Evolutionary conservation across 2,329 filamentous ascomycete genomes (phyloP).

Genomic region (Neocatenulostroma microsporum): DNA sequence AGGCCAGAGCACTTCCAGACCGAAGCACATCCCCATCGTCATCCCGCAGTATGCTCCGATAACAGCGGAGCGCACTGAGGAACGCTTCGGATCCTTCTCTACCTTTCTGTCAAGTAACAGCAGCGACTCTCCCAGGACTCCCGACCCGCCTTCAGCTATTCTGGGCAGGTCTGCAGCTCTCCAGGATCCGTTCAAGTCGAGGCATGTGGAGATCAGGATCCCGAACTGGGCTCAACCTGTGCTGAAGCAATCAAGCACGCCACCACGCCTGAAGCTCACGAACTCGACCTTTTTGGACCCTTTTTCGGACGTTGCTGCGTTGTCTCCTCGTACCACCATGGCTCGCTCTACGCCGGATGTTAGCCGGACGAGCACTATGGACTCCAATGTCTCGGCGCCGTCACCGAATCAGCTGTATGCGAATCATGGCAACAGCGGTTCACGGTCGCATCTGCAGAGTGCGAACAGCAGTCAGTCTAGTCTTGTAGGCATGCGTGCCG

Average conservation of each 20-base stretch:
- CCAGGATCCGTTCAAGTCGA: conserved; percentile 13
- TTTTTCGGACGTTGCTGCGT: conserved; percentile 17
- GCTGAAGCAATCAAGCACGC: conserved; percentile 30
- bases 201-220: conserved; percentile 46
- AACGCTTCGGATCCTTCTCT: conserved; percentile 10
- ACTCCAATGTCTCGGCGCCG: conserved; percentile 39
- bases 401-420: conserved; percentile 37
- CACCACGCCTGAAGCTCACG: conserved; percentile 19
- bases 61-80: conserved; percentile 7
- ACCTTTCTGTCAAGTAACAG: conserved; percentile 10
- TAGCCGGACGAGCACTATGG: conserved; percentile 41
- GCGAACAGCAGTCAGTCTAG: conserved; percentile 42
- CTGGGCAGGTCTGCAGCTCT: neutral
- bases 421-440: conserved; percentile 28
- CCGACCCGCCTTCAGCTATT: neutral
- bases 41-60: conserved; percentile 35
- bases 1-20: conserved; percentile 19
- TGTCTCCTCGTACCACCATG: conserved; percentile 34
- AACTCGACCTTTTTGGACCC: conserved; percentile 19
- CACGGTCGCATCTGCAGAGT: conserved; percentile 33
- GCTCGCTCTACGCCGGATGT: conserved; percentile 35
- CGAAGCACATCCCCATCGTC: conserved; percentile 40
- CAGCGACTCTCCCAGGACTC: conserved; percentile 7
- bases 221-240: conserved; percentile 38
- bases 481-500: conserved; percentile 34